Evolutionary conservation across 257 asterid species (phyloP).

Genomic region (Nyctanthes arbortristis): DNA sequence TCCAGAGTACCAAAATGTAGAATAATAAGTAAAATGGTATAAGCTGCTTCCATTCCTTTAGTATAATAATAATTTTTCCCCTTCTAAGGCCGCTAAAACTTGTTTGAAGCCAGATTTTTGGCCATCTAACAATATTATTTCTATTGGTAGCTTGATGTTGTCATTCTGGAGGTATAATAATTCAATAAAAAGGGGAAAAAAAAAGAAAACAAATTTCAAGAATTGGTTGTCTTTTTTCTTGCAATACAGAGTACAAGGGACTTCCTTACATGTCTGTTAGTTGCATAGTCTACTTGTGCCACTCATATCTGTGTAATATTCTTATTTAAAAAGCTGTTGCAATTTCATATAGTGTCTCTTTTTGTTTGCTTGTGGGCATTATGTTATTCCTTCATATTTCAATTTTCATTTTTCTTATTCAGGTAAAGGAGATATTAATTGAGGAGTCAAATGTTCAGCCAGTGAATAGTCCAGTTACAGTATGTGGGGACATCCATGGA

Average conservation of each 20-base stretch:
- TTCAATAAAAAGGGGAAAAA: not conserved
- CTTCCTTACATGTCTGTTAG: not conserved
- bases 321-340: not conserved
- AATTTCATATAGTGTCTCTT: not conserved
- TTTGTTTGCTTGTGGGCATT: constrained; percentile 5
- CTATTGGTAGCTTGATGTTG: not conserved
- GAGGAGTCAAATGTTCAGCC: constrained; percentile 99
- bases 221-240: not conserved
- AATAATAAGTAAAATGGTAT: not conserved
- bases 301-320: no score
- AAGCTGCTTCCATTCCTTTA: not conserved
- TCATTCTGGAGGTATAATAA: not conserved
- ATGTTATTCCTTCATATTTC: constrained; percentile 12
- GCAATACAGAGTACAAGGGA: not conserved
- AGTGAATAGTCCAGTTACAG: constrained; percentile 97
- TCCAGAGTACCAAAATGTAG: not conserved
- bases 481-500: constrained; percentile 97
- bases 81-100: no score
- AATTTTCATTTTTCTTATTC: constrained; percentile 21
- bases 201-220: not conserved
- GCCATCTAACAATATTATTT: not conserved
- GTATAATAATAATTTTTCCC: no score
- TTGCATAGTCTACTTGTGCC: no score
- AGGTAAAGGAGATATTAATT: constrained; percentile 96
- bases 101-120: not conserved